Conservation (phyloP, 306 rosid species). For the Cyamopsis tetragonoloba region DNA sequence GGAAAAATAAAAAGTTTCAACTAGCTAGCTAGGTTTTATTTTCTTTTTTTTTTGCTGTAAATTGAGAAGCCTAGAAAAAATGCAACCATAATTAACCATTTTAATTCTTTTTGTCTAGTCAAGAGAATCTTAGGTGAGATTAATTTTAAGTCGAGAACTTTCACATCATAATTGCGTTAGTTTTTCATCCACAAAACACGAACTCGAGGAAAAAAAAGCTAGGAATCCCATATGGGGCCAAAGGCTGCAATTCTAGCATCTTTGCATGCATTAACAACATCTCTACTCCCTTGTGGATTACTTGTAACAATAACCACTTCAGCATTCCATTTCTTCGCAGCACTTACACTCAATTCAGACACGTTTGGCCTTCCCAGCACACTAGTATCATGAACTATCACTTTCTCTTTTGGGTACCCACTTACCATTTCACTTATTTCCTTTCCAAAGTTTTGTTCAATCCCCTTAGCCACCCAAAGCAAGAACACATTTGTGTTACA, state of each 20-base stretch:
- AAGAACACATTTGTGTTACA: conserved; percentile 39
- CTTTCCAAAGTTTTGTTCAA: conserved; percentile 47
- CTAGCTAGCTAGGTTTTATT: neutral
- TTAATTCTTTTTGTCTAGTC: no score
- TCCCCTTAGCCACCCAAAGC: conserved; percentile 57
- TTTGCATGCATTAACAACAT: conserved; percentile 48
- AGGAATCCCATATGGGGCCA: conserved; percentile 63
- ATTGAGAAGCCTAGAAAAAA: neutral
- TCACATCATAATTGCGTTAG: no score
- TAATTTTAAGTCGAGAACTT: no score
- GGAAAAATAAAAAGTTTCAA: neutral
- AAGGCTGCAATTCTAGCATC: conserved; percentile 41
- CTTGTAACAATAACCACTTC: conserved; percentile 57
- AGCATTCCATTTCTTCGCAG: conserved; percentile 38
- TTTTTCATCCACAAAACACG: no score
- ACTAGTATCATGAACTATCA: conserved; percentile 44
- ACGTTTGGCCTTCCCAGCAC: conserved; percentile 48
- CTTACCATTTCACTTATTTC: conserved; percentile 39
- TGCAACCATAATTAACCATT: neutral
- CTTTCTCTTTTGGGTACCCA: conserved; percentile 35
- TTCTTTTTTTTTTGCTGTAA: no score
- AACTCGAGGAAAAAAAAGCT: neutral
- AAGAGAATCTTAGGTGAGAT: no score
- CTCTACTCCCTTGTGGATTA: conserved; percentile 58
- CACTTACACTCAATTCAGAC: conserved; percentile 28